Base-by-base conservation (phyloP, 176 grass and related monocot species). In the Rhynchospora tenuis region DNA sequence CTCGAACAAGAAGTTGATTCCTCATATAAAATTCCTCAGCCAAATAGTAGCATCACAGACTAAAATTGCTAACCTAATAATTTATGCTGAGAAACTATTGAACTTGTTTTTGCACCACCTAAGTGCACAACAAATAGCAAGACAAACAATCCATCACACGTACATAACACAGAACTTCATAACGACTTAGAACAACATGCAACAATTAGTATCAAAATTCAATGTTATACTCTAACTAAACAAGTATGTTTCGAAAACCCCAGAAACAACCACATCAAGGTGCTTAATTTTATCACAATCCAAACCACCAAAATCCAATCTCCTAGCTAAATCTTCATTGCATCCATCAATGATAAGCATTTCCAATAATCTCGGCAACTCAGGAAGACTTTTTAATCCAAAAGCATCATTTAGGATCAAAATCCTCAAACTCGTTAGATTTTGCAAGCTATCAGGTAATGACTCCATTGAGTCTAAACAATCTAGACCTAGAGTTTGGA, bases 281-380 rank as follows among this genome's bases (percentile, higher is more conserved):
- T 74, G 4, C 45, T 45, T 15, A 12, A 52, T 6, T 74, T 52
- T 74, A 17, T 52, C 71, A 74, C 52, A 74, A 52, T 75, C 72
- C 0, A 20, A 6, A 75, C 72, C 72, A 75, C 72, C 47, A 13
- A 52, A 12, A 46, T 74, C 16, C 11, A 75, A 28, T 75, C 47
- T 54, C 12, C 0, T 47, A 54, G 22, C 72, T 5, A 75, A 17
- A 17, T 75, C 72, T 12, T 75, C 23, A 3, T 13, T 75, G 72
- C 72, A 75, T 5, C 13, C 13, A 54, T 16, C 0, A 17, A 75
- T 75, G 3, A 28, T 2, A 26, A 75, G 22, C 51, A 54, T 54
- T 54, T 75, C 72, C 72, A 75, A 54, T 17, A 46, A 75, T 75
- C 47, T 75, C 0, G 47, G 72, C 13, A 75, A 54, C 72, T 75